Evolutionary conservation across 495 filamentous ascomycete genomes (phyloP).

Genomic region (Letharia lupina): DNA sequence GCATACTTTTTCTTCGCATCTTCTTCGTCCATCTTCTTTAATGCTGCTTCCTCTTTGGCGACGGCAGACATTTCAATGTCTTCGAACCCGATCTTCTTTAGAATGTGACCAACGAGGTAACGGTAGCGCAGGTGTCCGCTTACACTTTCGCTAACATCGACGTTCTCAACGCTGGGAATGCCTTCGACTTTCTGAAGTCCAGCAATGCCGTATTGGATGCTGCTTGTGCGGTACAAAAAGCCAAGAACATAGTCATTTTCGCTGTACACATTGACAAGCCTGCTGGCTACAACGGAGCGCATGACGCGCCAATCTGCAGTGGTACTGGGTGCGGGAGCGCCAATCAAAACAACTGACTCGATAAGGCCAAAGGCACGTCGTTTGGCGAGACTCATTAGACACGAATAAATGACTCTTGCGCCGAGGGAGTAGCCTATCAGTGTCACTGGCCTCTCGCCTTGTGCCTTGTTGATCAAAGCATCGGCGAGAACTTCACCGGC

Average conservation of each 20-base stretch:
- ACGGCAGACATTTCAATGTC: constrained; percentile 51
- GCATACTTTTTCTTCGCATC: constrained; percentile 30
- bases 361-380: constrained; percentile 76
- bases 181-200: constrained; percentile 59
- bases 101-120: constrained; percentile 57
- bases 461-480: constrained; percentile 74
- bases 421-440: constrained; percentile 86
- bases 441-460: constrained; percentile 84
- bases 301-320: constrained; percentile 57
- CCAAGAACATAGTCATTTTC: constrained; percentile 70
- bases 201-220: constrained; percentile 66
- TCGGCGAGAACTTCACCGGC: constrained; percentile 80
- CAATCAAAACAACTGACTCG: constrained; percentile 77
- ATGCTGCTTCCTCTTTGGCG: constrained; percentile 49
- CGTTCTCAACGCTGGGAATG: constrained; percentile 64
- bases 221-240: constrained; percentile 70
- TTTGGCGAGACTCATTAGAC: constrained; percentile 66
- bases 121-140: constrained; percentile 68
- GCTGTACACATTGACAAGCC: constrained; percentile 70
- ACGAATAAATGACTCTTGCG: constrained; percentile 78
- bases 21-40: constrained; percentile 47
- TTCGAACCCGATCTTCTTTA: constrained; percentile 59
- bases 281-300: constrained; percentile 62
- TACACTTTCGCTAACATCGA: constrained; percentile 63
- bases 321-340: constrained; percentile 66